Percentiles rank a stretch among this genome's conserved stretches.
Evolutionary conservation across 257 asterid genomes (phyloP).

Genomic region (Solanum pinnatisectum): DNA sequence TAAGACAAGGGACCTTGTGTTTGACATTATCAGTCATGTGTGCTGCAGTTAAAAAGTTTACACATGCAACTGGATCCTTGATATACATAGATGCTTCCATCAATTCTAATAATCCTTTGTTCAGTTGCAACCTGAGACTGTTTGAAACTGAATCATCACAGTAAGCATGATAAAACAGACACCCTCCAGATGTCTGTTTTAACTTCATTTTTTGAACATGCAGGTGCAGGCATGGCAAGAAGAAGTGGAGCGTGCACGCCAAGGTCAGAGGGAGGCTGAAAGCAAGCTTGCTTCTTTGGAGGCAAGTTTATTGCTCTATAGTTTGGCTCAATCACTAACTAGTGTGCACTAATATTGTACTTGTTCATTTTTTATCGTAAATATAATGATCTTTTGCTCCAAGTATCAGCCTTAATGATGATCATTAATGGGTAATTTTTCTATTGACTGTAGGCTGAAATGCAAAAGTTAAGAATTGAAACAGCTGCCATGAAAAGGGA

Average conservation of each 20-base stretch:
- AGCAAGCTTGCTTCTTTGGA: constrained; percentile 84
- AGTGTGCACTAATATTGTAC: neutral
- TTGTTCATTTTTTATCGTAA: neutral
- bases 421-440: neutral
- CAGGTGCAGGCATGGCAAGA: constrained; percentile 98
- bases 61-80: neutral
- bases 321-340: neutral
- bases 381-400: neutral
- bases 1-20: neutral
- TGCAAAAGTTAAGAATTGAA: constrained; percentile 97
- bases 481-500: constrained; percentile 99
- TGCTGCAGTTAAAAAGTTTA: neutral
- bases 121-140: neutral
- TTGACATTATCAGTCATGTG: neutral
- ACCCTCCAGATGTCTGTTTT: constrained; percentile 6
- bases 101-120: neutral
- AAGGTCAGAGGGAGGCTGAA: constrained; percentile 96
- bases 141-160: neutral
- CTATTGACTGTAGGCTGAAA: constrained; percentile 60
- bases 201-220: constrained; percentile 18
- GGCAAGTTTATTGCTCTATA: constrained; percentile 45
- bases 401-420: constrained; percentile 2
- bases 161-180: neutral
- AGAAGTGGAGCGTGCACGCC: constrained; percentile 99
- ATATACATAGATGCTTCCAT: neutral